Base-by-base conservation (phyloP, 1,284 basidiomycete genomes). In the Phylloporus sp. region DNA sequence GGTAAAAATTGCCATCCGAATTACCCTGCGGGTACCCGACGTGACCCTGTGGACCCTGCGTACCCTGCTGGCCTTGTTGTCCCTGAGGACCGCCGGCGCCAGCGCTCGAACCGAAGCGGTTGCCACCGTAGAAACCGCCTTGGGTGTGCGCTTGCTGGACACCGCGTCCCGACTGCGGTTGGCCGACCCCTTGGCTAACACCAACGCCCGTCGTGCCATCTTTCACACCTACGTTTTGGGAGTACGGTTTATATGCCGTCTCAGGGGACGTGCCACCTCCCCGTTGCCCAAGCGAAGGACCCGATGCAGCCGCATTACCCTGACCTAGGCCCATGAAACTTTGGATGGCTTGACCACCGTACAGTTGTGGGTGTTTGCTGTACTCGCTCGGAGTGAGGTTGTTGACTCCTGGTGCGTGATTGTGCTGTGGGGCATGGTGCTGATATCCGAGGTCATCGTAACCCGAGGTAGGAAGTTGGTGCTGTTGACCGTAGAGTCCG, bases 231-330 rank as follows among this genome's bases (percentile, higher is more conserved):
- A 78, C 75, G 57, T 78, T 79, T 56, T 81, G 77, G 34, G 84
- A 85, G 70, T 92, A 92, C 15, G 88, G 87, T 73, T 92, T 92
- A 77, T 91, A 92, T 17, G 88, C 78, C 17, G 86, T 79, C 75
- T 92, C 90, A 2, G 91, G 90, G 11, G 89, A 91, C 11, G 80
- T 79, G 51, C 79, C 82, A 24, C 80, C 80, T 29, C 80, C 71
- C 39, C 84, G 73, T 73, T 87, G 79, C 59, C 79, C 78, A 39
- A 83, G 76, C 32, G 79, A 80, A 18, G 82, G 81, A 28, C 81
- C 82, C 7, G 83, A 81, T 1, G 82, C 76, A 1, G 80, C 70
- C 18, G 76, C 76, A 13, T 73, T 80, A 22, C 81, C 79, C 68
- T 88, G 86, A 28, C 84, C 82, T 17, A 89, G 82, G 22, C 86